Evolutionary conservation across 257 asterid species (phyloP), one percentile per base, ranked within the genome.

Genomic region (Anisodus acutangulus): DNA sequence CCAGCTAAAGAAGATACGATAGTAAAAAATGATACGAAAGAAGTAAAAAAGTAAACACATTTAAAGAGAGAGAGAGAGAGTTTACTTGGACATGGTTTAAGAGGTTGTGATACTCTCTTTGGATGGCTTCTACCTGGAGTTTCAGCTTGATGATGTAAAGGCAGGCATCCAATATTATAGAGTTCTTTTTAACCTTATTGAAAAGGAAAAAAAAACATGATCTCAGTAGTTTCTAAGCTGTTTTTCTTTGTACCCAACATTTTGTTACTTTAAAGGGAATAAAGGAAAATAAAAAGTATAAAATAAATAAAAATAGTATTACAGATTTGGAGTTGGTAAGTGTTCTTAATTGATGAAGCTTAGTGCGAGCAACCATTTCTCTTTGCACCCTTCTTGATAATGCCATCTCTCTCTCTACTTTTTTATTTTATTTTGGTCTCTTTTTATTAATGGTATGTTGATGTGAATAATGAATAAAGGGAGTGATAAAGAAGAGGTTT

Each of bases 311-410:
- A 5, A 13, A 3, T 79, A 16, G 16, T 71, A 71, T 83, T 94
- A 93, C 98, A 31, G 97, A 89, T 91, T 91, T 93, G 87, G 97
- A 94, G 53, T 92, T 90, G 86, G 92, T 86, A 0, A 94, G 90
- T 67, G 81, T 83, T 86, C 91, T 81, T 85, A 93, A 84, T 10
- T 87, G 87, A 71, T 83, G 92, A 87, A 94, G 90, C 92, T 93
- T 94, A 81, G 92, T 90, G 74, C 88, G 85, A 47, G 88, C 8
- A 37, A 49, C 53, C 26, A 68, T 37, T 68, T 68, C 37, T 41
- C 89, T 90, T 37, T 85, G 91, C 85, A 86, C 87, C 88, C 85
- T 82, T 59, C 84, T 90, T 41, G 45, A 41, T 3, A 88, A 82
- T 10, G 83, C 90, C 92, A 91, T 87, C 35, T 84, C 69, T 70